These are phyloP conservation scores for Musa beccarii DNA, from an alignment of 176 grass and related monocot genomes.

Conservation along the genomic window DNA sequence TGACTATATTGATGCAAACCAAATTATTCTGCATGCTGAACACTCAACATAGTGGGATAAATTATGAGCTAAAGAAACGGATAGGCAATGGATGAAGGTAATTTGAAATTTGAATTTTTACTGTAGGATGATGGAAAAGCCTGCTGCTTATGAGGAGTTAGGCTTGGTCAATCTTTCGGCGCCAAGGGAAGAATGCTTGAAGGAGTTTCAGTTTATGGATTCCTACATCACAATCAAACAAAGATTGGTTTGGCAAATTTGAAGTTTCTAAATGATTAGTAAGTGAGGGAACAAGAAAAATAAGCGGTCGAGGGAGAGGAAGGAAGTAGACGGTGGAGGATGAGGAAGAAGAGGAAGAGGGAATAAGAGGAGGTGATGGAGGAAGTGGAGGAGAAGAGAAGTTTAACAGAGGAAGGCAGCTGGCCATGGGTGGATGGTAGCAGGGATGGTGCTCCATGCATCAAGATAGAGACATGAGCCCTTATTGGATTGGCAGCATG, in stretches of 20 bases:
- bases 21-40: background rate
- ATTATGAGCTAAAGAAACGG: background rate
- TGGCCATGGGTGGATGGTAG: too few species aligned
- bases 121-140: slow-evolving; percentile 91
- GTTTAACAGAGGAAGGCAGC: too few species aligned
- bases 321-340: too few species aligned
- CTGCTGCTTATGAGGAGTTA: slow-evolving; percentile 88
- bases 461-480: too few species aligned
- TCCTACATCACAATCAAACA: slow-evolving; percentile 98
- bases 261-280: background rate
- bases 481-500: too few species aligned
- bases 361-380: too few species aligned
- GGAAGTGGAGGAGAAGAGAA: too few species aligned
- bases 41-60: background rate
- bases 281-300: too few species aligned
- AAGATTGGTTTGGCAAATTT: slow-evolving; percentile 32
- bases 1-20: background rate
- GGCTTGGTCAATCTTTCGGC: slow-evolving; percentile 85
- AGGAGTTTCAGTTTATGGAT: slow-evolving; percentile 94
- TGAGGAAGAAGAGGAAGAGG: too few species aligned
- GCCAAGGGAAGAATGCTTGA: slow-evolving; percentile 93
- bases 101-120: background rate
- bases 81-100: too few species aligned
- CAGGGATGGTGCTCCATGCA: too few species aligned
- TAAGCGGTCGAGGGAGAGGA: too few species aligned